phyloP scores from a whole-genome alignment of 169 alveolate species.

The Perkinsus olseni region DNA sequence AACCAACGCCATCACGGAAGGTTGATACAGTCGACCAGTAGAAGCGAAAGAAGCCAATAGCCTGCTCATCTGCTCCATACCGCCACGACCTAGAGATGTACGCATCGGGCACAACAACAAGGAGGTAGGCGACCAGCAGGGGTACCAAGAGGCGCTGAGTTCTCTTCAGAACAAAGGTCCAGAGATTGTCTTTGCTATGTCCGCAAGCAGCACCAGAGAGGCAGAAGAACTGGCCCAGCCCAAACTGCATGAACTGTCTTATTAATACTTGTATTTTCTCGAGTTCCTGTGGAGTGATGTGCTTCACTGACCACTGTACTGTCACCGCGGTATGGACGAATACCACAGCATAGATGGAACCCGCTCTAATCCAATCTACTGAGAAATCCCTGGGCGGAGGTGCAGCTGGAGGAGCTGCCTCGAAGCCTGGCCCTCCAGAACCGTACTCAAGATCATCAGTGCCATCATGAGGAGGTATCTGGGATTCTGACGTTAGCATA shows the following conservation, averaged over 20 bases:
- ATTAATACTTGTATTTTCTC: neutral
- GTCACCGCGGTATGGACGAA: neutral
- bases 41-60: neutral
- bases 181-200: neutral
- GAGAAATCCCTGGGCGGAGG: neutral
- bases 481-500: neutral
- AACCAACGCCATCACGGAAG: neutral
- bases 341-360: neutral
- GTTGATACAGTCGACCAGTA: neutral
- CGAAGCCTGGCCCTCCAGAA: neutral
- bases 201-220: neutral
- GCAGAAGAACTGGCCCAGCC: neutral
- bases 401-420: neutral
- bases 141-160: neutral
- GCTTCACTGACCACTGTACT: neutral
- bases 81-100: neutral
- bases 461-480: neutral
- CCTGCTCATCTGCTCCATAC: neutral
- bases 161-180: neutral
- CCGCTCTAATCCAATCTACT: neutral
- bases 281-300: neutral
- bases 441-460: neutral
- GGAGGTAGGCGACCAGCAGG: neutral
- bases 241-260: neutral
- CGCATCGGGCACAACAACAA: neutral